Evolutionary conservation across 78 protist species (phyloP).

Genomic region (Polysphondylium violaceum): DNA sequence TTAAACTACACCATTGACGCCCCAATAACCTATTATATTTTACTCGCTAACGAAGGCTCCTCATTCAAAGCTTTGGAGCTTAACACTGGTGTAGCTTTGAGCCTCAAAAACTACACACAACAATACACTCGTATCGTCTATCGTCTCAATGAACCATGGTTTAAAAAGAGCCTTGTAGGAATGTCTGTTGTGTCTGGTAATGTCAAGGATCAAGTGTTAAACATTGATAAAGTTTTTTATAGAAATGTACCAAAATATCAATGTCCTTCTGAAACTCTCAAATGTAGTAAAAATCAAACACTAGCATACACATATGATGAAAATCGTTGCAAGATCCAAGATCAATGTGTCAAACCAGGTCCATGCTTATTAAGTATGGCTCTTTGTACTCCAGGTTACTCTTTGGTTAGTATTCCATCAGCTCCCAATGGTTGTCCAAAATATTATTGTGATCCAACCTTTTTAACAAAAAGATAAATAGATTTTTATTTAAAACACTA

Average conservation of each 20-base stretch:
- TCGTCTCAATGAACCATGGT: neutral
- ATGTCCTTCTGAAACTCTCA: neutral
- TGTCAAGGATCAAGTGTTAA: neutral
- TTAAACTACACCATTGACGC: neutral
- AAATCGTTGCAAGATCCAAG: neutral
- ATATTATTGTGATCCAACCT: constrained; percentile 55
- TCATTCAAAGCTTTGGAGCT: neutral
- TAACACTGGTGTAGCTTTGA: neutral
- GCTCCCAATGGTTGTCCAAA: constrained; percentile 34
- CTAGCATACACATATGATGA: neutral
- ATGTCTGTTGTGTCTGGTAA: neutral
- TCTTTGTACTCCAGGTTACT: constrained; percentile 15
- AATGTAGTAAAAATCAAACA: neutral
- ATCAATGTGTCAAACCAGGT: neutral
- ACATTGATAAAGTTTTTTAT: neutral
- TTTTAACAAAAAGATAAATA: no score
- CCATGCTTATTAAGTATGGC: neutral
- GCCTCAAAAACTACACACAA: neutral
- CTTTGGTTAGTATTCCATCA: constrained; percentile 7
- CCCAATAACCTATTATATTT: neutral
- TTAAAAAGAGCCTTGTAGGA: neutral
- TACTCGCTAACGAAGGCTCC: neutral
- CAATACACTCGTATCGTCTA: neutral
- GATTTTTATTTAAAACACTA: no score
- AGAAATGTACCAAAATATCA: neutral